Percentiles rank a stretch among this genome's conserved stretches.
phyloP scores from a whole-genome alignment of 805 yeast genomes.

The Wickerhamiella brachini region DNA sequence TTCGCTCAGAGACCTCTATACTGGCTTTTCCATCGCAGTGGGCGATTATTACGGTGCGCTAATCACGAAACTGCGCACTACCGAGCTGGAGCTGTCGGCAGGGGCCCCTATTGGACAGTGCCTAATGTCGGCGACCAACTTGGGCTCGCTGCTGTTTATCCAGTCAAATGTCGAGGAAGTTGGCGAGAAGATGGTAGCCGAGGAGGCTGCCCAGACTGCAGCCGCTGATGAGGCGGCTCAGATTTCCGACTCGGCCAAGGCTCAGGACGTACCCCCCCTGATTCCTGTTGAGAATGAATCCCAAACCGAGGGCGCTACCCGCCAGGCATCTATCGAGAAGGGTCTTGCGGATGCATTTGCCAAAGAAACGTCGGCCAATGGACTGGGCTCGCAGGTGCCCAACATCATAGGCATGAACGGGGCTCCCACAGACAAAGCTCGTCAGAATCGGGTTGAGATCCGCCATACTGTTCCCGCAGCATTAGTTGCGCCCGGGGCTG shows the following conservation, averaged over 20 bases:
- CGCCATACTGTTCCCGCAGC: neutral
- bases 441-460: neutral
- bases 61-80: slow-evolving; percentile 45
- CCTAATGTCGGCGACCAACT: slow-evolving; percentile 49
- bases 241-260: neutral
- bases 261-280: neutral
- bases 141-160: slow-evolving; percentile 55
- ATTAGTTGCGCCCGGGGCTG: neutral
- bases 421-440: neutral
- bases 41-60: slow-evolving; percentile 56
- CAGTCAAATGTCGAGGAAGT: slow-evolving; percentile 25
- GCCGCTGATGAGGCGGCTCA: neutral
- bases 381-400: neutral
- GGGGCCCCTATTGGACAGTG: slow-evolving; percentile 53
- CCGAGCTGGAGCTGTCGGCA: slow-evolving; percentile 61
- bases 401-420: neutral
- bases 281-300: neutral
- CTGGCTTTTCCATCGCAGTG: slow-evolving; percentile 53
- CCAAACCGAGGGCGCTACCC: neutral
- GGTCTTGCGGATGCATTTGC: neutral
- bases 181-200: neutral
- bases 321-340: neutral
- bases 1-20: slow-evolving; percentile 59
- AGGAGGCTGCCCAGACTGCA: neutral
- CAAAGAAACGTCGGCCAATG: neutral